A percentile compares a stretch with the other conserved stretches of the same genome.
phyloP scores from a whole-genome alignment of 257 asterid species.

The Solanum raphanifolium region DNA sequence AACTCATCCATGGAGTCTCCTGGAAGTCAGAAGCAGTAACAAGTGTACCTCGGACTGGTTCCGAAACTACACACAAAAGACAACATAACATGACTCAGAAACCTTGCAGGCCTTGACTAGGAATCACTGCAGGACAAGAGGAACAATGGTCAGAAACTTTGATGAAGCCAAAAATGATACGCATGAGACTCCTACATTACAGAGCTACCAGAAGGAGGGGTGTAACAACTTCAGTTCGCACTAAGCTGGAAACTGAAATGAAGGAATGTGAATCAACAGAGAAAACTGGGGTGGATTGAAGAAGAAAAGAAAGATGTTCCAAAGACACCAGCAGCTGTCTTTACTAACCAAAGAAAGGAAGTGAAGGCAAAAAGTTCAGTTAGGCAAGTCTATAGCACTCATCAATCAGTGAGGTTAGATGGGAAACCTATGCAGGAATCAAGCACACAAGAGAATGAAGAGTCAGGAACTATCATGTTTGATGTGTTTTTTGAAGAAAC shows the following conservation, averaged over 20 bases:
- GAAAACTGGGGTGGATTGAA: not conserved
- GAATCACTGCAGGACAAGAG: slow-evolving; percentile 35
- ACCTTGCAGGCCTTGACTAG: slow-evolving; percentile 23
- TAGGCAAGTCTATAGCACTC: slow-evolving; percentile 25
- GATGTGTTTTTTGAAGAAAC: slow-evolving; percentile 15
- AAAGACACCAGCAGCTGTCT: slow-evolving; percentile 37
- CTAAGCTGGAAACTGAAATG: slow-evolving; percentile 41
- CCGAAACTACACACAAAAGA: slow-evolving; percentile 20
- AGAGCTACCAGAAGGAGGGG: slow-evolving; percentile 27
- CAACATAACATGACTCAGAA: slow-evolving; percentile 24
- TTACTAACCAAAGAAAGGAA: slow-evolving; percentile 32
- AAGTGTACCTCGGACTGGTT: slow-evolving; percentile 37
- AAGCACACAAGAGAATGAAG: slow-evolving; percentile 9
- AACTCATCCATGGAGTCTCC: slow-evolving; percentile 47
- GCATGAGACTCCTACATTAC: slow-evolving; percentile 9
- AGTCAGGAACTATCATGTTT: slow-evolving; percentile 9
- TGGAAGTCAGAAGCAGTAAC: slow-evolving; percentile 31
- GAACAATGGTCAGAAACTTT: slow-evolving; percentile 2
- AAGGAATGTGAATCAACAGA: slow-evolving; percentile 22
- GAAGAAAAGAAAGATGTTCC: slow-evolving; percentile 20
- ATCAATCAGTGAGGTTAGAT: slow-evolving; percentile 66
- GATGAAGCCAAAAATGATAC: slow-evolving; percentile 15
- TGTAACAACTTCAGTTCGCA: slow-evolving; percentile 20
- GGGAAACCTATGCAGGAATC: slow-evolving; percentile 20
- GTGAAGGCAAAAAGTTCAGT: slow-evolving; percentile 26